A percentile compares a stretch with the other conserved stretches of the same genome.
These are phyloP conservation scores for Potentilla sterilis DNA, from an alignment of 306 rosid species.

Conservation along the genomic window DNA sequence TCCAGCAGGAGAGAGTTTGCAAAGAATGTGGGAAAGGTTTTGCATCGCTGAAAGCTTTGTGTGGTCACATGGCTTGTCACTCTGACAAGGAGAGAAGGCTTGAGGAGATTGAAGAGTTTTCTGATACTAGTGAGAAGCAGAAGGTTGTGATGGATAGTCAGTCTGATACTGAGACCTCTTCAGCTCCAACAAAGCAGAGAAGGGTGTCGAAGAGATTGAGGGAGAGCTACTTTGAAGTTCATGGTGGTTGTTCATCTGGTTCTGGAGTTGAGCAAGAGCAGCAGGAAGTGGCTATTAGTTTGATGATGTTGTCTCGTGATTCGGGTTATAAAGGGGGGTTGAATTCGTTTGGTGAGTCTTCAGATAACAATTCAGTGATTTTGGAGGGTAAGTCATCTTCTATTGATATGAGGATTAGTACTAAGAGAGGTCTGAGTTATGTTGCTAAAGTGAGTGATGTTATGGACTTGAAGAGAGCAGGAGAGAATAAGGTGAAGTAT, in stretches of 20 bases:
- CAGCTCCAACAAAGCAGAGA: constrained; percentile 37
- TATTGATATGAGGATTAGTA: constrained; percentile 28
- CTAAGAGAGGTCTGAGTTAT: constrained; percentile 27
- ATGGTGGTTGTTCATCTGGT: constrained; percentile 38
- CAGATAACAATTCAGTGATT: constrained; percentile 62
- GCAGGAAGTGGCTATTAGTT: constrained; percentile 67
- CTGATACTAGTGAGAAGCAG: constrained; percentile 36
- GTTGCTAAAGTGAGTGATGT: constrained; percentile 26
- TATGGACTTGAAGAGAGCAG: constrained; percentile 31
- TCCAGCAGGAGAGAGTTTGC: constrained; percentile 45
- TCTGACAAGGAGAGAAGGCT: constrained; percentile 60
- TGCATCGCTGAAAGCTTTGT: constrained; percentile 68
- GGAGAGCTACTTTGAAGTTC: constrained; percentile 36
- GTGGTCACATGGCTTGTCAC: constrained; percentile 91
- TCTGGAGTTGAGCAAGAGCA: constrained; percentile 59
- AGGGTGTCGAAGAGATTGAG: constrained; percentile 46
- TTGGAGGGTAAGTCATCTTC: constrained; percentile 59
- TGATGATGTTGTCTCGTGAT: constrained; percentile 75
- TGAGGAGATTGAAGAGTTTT: constrained; percentile 27
- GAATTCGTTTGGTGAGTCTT: constrained; percentile 56
- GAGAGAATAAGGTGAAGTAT: constrained; percentile 35
- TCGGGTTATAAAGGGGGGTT: constrained; percentile 37
- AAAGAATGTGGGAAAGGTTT: constrained; percentile 86
- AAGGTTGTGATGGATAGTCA: constrained; percentile 57
- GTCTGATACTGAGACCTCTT: constrained; percentile 63